phyloP scores from a whole-genome alignment of 805 yeast genomes.

The Metschnikowia bowlesiae region DNA sequence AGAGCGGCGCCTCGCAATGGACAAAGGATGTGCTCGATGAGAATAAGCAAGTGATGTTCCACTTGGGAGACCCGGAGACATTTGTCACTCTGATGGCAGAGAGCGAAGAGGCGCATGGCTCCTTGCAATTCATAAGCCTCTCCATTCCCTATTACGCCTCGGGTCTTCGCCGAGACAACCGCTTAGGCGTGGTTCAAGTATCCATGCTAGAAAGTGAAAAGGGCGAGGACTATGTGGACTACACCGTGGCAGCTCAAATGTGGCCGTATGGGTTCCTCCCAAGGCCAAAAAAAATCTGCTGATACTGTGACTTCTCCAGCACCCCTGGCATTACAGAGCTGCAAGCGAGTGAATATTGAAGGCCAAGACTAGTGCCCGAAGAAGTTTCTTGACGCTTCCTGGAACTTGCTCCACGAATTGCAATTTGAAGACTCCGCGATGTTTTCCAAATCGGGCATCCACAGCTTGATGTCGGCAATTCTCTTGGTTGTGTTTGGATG shows the following conservation, averaged over 20 bases:
- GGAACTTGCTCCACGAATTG: conserved; percentile 13
- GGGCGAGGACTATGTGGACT: conserved; percentile 3
- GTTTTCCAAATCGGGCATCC: conserved; percentile 59
- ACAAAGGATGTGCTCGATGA: conserved; percentile 22
- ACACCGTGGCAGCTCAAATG: conserved; percentile 8
- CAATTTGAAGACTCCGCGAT: conserved; percentile 43
- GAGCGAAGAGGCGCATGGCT: background rate
- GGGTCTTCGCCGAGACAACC: conserved; percentile 15
- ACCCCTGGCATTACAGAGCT: too few species aligned
- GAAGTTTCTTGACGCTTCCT: conserved; percentile 14
- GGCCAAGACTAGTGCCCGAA: conserved; percentile 1
- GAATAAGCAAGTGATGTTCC: conserved; percentile 30
- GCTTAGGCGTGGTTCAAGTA: conserved; percentile 32
- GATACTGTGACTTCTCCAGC: background rate
- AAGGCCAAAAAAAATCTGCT: conserved; percentile 4
- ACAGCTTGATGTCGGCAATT: conserved; percentile 57
- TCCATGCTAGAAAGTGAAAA: conserved; percentile 24
- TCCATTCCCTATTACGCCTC: conserved; percentile 29
- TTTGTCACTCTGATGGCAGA: conserved; percentile 20
- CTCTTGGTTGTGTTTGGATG: conserved; percentile 85
- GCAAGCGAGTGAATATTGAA: background rate
- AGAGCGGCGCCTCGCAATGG: background rate
- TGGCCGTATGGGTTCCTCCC: conserved; percentile 13
- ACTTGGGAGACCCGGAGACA: conserved; percentile 17
- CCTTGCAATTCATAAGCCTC: conserved; percentile 27